Evolutionary conservation across 1,139 yeast species (phyloP).

Genomic region (Debaryomycetaceae sp.): DNA sequence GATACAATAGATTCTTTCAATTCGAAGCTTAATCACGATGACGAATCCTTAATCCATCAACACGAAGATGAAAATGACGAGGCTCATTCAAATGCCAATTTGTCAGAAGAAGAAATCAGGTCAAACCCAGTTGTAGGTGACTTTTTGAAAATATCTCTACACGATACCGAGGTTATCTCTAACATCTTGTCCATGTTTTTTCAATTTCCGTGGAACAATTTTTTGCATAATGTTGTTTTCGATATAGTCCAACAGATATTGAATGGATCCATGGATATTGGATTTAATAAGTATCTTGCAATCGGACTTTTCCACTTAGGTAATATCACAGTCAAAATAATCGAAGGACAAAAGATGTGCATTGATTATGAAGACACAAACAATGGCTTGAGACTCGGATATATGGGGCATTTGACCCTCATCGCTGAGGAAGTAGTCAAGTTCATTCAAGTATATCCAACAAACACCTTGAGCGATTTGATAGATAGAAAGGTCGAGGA

Average conservation of each 20-base stretch:
- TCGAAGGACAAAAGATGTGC: slow-evolving; percentile 79
- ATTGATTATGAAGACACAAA: slow-evolving; percentile 58
- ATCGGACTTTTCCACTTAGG: slow-evolving; percentile 82
- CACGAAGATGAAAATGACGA: slow-evolving; percentile 31
- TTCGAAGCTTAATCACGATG: slow-evolving; percentile 22
- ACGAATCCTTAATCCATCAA: slow-evolving; percentile 22
- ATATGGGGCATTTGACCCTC: slow-evolving; percentile 94
- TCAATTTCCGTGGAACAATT: slow-evolving; percentile 96
- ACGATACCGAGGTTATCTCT: slow-evolving; percentile 76
- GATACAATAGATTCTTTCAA: slow-evolving; percentile 51
- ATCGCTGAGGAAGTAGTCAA: slow-evolving; percentile 97
- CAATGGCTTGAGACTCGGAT: slow-evolving; percentile 79
- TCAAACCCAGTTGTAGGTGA: slow-evolving; percentile 85
- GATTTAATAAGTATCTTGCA: slow-evolving; percentile 82
- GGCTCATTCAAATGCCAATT: slow-evolving; percentile 52
- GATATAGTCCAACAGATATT: slow-evolving; percentile 95
- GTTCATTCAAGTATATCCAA: slow-evolving; percentile 74
- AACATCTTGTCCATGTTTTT: slow-evolving; percentile 81
- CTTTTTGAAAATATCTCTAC: slow-evolving; percentile 75
- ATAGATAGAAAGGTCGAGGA: slow-evolving; percentile 59
- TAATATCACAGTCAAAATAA: slow-evolving; percentile 70
- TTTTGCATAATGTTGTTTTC: slow-evolving; percentile 93
- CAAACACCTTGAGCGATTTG: slow-evolving; percentile 54
- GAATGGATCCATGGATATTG: slow-evolving; percentile 91
- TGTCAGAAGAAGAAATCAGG: slow-evolving; percentile 58